Evolutionary conservation across 192 early-diverging fungal species (phyloP).

Genomic region (Gamsiella multidivaricata): DNA sequence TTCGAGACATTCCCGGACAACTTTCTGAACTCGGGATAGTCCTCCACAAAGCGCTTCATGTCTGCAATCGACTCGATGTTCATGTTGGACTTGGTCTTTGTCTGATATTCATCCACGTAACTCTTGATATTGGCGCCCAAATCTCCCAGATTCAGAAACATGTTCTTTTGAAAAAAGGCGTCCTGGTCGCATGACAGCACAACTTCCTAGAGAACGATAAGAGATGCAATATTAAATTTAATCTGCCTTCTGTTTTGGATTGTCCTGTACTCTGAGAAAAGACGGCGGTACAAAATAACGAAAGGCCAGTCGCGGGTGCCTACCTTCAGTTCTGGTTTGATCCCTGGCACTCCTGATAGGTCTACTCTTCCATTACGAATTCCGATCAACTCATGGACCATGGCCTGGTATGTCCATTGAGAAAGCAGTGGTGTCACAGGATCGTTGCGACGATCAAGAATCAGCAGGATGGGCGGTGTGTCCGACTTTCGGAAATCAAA

Average conservation of each 20-base stretch:
- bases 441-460: slow-evolving; percentile 95
- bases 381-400: slow-evolving; percentile 96
- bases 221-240: not conserved
- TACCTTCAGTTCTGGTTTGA: slow-evolving; percentile 85
- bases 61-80: slow-evolving; percentile 96
- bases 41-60: slow-evolving; percentile 99
- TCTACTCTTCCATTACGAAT: slow-evolving; percentile 94
- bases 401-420: slow-evolving; percentile 99
- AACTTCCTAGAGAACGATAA: slow-evolving; percentile 73
- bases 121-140: slow-evolving; percentile 92
- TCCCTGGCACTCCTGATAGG: slow-evolving; percentile 83
- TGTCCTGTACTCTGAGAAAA: not conserved
- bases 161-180: slow-evolving; percentile 89
- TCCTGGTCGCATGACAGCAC: slow-evolving; percentile 92
- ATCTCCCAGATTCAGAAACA: slow-evolving; percentile 95
- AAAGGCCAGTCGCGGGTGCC: too few species aligned
- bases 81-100: slow-evolving; percentile 88
- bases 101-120: slow-evolving; percentile 95
- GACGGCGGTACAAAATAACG: too few species aligned
- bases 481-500: slow-evolving; percentile 85
- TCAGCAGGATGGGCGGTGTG: slow-evolving; percentile 87
- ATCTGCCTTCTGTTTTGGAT: not conserved
- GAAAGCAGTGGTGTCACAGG: slow-evolving; percentile 93
- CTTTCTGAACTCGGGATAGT: slow-evolving; percentile 98
- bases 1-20: slow-evolving; percentile 97